Base-by-base conservation (phyloP, 1,284 basidiomycete genomes). In the Ustilago curta region DNA sequence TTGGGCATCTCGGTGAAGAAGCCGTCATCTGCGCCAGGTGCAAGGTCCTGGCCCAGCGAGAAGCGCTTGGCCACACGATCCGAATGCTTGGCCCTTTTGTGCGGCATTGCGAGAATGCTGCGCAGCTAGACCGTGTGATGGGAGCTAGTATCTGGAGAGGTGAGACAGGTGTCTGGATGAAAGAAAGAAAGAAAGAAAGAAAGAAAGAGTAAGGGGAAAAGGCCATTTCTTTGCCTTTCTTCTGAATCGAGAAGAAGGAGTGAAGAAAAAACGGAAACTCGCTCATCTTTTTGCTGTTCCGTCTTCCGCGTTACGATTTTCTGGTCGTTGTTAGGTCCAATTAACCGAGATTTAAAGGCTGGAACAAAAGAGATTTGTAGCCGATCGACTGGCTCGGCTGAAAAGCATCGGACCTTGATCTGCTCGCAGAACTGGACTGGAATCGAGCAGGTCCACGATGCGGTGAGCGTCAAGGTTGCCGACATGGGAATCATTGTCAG, bases 61-160 rank as follows among this genome's bases (percentile, higher is more conserved):
- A 69, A 66, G 42, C 78, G 77, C 52, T 76, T 68, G 31, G 77
- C 70, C 31, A 71, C 51, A 32, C 80, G 68, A 45, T 67, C 68
- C 14, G 78, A 79, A 45, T 62, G 65, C 42, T 81, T 82, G 1
- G 80, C 79, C 29, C 79, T 67, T 52, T 82, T 82, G 70, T 81
- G 79, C 21, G 80, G 80, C 80, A 82, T 82, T n/a, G 14, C 8
- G 35, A 37, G 12, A 5, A 37, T 37, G 35, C 35, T 52, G 44
- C 31, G 37, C 40, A 31, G 42, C 32, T 23, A 39, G 14, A 52
- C 16, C 37, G 18, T 6, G 37, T 29, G 25, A 25, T 42, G 47
- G 14, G 31, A 50, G n/a, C n/a, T n/a, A n/a, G 44, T 43, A 25
- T 29, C 27, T 31, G 16, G 19, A 29, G 11, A 23, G 47, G 54